These are phyloP conservation scores for Hibiscus mutabilis DNA, from an alignment of 345 rosid species.

Conservation along the genomic window DNA sequence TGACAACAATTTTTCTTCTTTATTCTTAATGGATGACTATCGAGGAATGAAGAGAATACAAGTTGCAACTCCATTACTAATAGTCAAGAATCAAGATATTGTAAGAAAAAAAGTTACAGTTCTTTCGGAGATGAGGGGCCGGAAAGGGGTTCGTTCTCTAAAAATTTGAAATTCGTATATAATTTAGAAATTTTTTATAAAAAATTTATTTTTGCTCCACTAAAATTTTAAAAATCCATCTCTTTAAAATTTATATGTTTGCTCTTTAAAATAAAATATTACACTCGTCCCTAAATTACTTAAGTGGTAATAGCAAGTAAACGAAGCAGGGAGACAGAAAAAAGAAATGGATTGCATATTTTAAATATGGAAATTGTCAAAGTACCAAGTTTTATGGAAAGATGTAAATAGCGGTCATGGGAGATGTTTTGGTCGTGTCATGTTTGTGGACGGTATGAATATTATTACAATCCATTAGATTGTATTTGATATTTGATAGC, in stretches of 20 bases:
- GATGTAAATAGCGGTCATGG: neutral
- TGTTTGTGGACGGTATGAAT: neutral
- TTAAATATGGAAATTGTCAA: neutral
- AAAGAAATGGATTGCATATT: neutral
- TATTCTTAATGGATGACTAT: neutral
- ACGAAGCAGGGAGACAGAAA: neutral
- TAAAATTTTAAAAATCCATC: too few species aligned
- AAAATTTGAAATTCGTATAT: too few species aligned
- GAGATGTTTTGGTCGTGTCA: neutral
- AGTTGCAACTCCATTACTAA: neutral
- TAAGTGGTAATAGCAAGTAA: too few species aligned
- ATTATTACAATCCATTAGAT: too few species aligned
- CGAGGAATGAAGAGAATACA: neutral
- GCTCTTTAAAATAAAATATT: too few species aligned
- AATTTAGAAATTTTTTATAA: too few species aligned
- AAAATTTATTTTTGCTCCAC: too few species aligned
- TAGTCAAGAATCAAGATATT: neutral
- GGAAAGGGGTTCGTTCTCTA: too few species aligned
- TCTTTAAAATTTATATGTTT: too few species aligned
- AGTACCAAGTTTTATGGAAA: neutral
- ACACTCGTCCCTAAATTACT: too few species aligned
- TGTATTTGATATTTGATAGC: too few species aligned
- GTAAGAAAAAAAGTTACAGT: neutral
- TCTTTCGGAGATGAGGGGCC: too few species aligned
- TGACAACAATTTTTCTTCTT: neutral